Base-by-base conservation (phyloP, 2,329 filamentous ascomycete genomes). In the Phialophora chinensis region DNA sequence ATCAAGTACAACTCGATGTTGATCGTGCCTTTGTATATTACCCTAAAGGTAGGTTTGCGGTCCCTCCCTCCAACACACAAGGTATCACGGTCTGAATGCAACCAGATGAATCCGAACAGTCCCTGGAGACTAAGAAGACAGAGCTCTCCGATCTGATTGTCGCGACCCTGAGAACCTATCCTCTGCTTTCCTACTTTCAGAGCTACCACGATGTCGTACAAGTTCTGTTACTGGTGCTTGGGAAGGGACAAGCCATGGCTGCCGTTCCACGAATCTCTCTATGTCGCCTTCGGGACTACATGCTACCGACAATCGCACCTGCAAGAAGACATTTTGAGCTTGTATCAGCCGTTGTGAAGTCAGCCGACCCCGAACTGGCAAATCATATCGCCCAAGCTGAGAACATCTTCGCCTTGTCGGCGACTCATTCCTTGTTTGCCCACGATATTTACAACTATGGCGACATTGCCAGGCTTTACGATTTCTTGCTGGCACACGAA, bases 171-270 rank as follows among this genome's bases (percentile, higher is more conserved):
- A 90, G 96, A 61, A 86, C 86, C 38, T 86, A 96, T 74, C 92
- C 93, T 17, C 89, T 90, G 76, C 87, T 99, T 42, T 92, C 89
- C 82, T 99, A 99, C 80, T 99, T 99, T 78, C 95, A 99, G 81
- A 95, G 95, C 76, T 99, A 96, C 77, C 95, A 99, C 79, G 95
- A 99, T 80, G 98, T 99, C 74, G 95, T 92, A 73, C 96, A 99
- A 80, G 95, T 99, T 27, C 85, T 99, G 66, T 86, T 98, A 49
- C 86, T 99, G 14, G 93, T 97, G 11, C 84, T 99, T 3, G 89
- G 90, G 0, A 80, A 87, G 10, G 75, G 83, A 25, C 77, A 83
- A 62, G 89, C 91, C 17, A 82, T 85, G 20, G 78, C 83, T 6
- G 87, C 90, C 17, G 87, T 96, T 35, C 85, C 91, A 38, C 90